phyloP scores from a whole-genome alignment of 352 stramenopile genomes.

The Pythium utonaiense region DNA sequence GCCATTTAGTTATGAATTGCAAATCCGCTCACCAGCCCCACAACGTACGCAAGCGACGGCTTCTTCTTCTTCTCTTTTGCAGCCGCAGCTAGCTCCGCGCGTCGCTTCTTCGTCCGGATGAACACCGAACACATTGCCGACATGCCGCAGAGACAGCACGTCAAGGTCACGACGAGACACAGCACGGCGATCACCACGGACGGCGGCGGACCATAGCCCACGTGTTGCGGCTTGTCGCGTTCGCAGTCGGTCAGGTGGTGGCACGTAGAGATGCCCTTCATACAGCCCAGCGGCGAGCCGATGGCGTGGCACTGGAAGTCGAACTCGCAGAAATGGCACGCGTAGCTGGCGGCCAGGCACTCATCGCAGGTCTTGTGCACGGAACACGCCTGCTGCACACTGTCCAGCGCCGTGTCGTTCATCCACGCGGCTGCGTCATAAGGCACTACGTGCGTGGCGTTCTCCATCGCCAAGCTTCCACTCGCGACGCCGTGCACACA shows the following conservation, averaged over 20 bases:
- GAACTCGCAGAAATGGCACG: constrained; percentile 80
- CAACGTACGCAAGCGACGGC: constrained; percentile 17
- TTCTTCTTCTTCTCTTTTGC: constrained; percentile 18
- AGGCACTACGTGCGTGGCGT: constrained; percentile 1
- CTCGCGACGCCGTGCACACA: not conserved
- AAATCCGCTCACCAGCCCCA: not conserved
- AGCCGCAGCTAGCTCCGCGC: constrained; percentile 6
- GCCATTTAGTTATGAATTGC: not conserved
- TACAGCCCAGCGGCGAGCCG: constrained; percentile 57
- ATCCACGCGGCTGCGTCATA: constrained; percentile 1
- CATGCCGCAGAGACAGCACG: constrained; percentile 76
- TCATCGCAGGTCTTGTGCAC: constrained; percentile 68
- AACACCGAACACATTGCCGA: constrained; percentile 78
- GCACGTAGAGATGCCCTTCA: constrained; percentile 70
- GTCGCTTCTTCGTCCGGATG: constrained; percentile 23
- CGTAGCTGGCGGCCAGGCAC: constrained; percentile 67
- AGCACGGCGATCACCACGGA: constrained; percentile 84
- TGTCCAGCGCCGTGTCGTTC: constrained; percentile 11
- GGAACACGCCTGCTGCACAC: constrained; percentile 37
- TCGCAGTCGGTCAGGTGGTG: constrained; percentile 84
- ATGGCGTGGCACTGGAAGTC: constrained; percentile 86
- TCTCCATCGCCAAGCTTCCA: constrained; percentile 5
- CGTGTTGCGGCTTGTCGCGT: constrained; percentile 61
- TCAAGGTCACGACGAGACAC: constrained; percentile 76
- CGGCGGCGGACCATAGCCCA: constrained; percentile 76